Base-by-base conservation (phyloP, 441 rosid species). In the Breynia disticha region DNA sequence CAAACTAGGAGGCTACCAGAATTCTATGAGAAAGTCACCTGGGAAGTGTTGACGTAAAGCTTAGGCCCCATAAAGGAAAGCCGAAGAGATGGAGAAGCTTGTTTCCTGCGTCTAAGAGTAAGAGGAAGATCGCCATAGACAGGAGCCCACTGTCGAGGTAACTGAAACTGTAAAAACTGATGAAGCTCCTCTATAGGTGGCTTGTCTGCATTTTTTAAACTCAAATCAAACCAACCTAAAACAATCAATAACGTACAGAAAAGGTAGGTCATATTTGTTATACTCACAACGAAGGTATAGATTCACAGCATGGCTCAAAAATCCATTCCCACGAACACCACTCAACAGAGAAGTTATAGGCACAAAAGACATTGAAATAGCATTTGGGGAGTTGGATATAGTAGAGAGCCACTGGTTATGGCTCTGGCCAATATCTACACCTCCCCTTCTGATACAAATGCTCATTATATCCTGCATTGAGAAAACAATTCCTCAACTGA, bases 131-230 rank as follows among this genome's bases (percentile, higher is more conserved):
- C 95, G 22, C 90, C 72, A 17, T 86, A 91, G 21, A 81, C 77
- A 0, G 97, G 95, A 59, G 97, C 97, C 98, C 98, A 91, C 60
- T 82, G 86, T 64, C 97, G 83, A 59, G 95, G 95, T 58, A 91
- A 72, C 63, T 88, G 97, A 72, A 91, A 86, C 67, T 91, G 97
- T 13, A 88, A 79, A 75, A 91, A 91, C 54, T 82, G 90, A 43
- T 82, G 82, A 50, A 91, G 83, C 54, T 91, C 98, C 74, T 91
- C 98, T 65, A 86, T 84, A 0, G 68, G 87, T 38, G 98, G 98
- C 67, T 88, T 88, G 58, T 88, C 98, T 91, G 82, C 73, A 76
- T 42, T 19, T 54, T 49, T 55, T 72, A 19, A 50, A 21, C 32
- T 60, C 28, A 28, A n/a, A 60, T 24, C 43, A 73, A 55, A 37